These are phyloP conservation scores for Terfezia boudieri DNA, from an alignment of 495 filamentous ascomycete genomes.

Conservation along the genomic window DNA sequence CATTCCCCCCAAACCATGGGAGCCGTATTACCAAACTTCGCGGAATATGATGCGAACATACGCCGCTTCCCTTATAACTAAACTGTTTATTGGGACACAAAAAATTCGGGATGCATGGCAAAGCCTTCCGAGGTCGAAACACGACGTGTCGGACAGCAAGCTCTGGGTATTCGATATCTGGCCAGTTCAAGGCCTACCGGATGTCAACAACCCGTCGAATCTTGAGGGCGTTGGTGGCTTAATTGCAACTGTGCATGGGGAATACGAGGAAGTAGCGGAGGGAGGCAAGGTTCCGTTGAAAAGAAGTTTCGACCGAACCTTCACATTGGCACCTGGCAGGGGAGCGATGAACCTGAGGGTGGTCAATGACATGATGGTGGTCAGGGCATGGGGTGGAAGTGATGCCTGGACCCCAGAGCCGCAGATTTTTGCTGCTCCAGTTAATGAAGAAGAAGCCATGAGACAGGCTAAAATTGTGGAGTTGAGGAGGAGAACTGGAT, in stretches of 20 bases:
- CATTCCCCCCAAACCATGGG: slow-evolving; percentile 32
- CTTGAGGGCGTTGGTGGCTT: slow-evolving; percentile 48
- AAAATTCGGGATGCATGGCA: slow-evolving; percentile 49
- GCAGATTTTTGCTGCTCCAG: slow-evolving; percentile 16
- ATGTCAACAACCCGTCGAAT: slow-evolving; percentile 39
- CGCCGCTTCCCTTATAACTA: slow-evolving; percentile 29
- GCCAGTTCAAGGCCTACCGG: slow-evolving; percentile 45
- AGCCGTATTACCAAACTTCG: slow-evolving; percentile 53
- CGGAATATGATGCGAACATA: slow-evolving; percentile 36
- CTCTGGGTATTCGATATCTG: slow-evolving; percentile 67
- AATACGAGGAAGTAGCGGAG: slow-evolving; percentile 50
- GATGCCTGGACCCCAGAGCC: slow-evolving; percentile 34
- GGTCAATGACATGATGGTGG: slow-evolving; percentile 52
- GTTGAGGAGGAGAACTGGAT: slow-evolving; percentile 42
- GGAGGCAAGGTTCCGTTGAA: slow-evolving; percentile 23
- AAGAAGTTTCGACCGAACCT: slow-evolving; percentile 68
- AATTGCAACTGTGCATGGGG: slow-evolving; percentile 56
- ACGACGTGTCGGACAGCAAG: slow-evolving; percentile 41
- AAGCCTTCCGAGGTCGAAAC: slow-evolving; percentile 46
- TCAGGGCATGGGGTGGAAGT: slow-evolving; percentile 42
- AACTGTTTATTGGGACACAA: slow-evolving; percentile 38
- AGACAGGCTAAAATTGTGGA: slow-evolving; percentile 42
- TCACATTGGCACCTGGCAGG: slow-evolving; percentile 55
- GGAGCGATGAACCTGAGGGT: slow-evolving; percentile 43
- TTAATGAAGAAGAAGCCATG: slow-evolving; percentile 23